Conservation (phyloP, 805 yeast species). For the Candida vartiovaarae region DNA sequence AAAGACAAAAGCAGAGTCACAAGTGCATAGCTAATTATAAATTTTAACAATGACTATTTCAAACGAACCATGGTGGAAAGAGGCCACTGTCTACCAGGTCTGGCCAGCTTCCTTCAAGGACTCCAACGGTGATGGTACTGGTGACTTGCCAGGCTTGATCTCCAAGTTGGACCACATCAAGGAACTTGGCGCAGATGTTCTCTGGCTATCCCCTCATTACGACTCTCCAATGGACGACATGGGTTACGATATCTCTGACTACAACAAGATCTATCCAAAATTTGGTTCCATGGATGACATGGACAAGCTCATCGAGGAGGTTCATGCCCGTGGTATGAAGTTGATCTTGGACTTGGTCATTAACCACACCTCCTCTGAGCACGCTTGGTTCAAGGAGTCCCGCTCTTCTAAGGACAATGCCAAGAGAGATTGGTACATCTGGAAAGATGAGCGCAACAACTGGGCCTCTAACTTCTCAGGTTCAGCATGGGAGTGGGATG, state of each 20-base stretch:
- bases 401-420: conserved; percentile 42
- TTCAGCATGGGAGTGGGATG: conserved; percentile 53
- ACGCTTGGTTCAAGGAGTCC: conserved; percentile 53
- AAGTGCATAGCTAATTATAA: neutral
- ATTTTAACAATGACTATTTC: conserved; percentile 4
- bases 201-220: conserved; percentile 54
- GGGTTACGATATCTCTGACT: conserved; percentile 56
- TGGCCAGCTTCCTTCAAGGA: conserved; percentile 58
- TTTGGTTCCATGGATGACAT: conserved; percentile 51
- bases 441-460: conserved; percentile 53
- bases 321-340: conserved; percentile 44
- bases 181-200: conserved; percentile 40
- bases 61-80: conserved; percentile 43
- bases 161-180: conserved; percentile 45
- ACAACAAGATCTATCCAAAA: conserved; percentile 41
- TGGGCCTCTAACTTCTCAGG: conserved; percentile 49
- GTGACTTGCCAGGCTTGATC: conserved; percentile 49
- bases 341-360: conserved; percentile 49
- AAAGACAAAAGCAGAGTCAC: neutral
- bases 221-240: conserved; percentile 55
- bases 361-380: conserved; percentile 51
- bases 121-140: conserved; percentile 52
- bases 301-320: conserved; percentile 38
- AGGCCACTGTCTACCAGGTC: conserved; percentile 48
- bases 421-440: conserved; percentile 56